Percentiles rank a stretch among this genome's conserved stretches.
Evolutionary conservation across 176 grass and related monocot genomes (phyloP).

Genomic region (bread wheat (Triticum aestivum)): DNA sequence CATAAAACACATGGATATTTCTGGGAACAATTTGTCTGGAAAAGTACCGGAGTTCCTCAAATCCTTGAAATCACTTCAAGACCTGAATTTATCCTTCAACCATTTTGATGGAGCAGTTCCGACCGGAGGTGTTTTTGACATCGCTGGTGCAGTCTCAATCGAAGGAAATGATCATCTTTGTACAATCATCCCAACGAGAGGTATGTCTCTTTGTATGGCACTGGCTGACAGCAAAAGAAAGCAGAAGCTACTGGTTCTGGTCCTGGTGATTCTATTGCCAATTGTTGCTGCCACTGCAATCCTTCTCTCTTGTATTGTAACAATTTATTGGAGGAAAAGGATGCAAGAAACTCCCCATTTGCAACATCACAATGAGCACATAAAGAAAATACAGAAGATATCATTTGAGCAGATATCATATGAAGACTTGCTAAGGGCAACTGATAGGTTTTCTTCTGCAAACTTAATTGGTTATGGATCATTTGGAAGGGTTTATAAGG

Average conservation of each 20-base stretch:
- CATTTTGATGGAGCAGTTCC: conserved; percentile 50
- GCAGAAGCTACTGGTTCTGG: background rate
- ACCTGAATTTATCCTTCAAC: conserved; percentile 68
- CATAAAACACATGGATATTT: conserved; percentile 49
- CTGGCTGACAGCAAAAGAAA: background rate
- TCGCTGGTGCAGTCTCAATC: background rate
- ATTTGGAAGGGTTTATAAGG: conserved; percentile 47
- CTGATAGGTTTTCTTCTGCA: conserved; percentile 40
- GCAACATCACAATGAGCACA: background rate
- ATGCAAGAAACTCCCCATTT: background rate
- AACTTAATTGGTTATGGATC: conserved; percentile 39
- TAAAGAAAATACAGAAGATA: background rate
- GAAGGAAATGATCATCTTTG: conserved; percentile 51
- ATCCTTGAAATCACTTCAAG: background rate
- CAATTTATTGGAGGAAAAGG: background rate
- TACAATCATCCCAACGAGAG: background rate
- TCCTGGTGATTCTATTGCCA: conserved; percentile 9
- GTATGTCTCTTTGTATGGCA: conserved; percentile 26
- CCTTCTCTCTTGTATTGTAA: background rate
- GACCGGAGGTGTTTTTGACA: conserved; percentile 14
- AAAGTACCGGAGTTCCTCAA: conserved; percentile 42
- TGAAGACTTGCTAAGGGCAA: conserved; percentile 31
- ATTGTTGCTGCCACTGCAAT: background rate
- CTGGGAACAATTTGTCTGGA: conserved; percentile 50
- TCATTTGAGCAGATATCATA: conserved; percentile 21